Base-by-base conservation (phyloP, 192 early-diverging fungal species). In the Mortierella claussenii region DNA sequence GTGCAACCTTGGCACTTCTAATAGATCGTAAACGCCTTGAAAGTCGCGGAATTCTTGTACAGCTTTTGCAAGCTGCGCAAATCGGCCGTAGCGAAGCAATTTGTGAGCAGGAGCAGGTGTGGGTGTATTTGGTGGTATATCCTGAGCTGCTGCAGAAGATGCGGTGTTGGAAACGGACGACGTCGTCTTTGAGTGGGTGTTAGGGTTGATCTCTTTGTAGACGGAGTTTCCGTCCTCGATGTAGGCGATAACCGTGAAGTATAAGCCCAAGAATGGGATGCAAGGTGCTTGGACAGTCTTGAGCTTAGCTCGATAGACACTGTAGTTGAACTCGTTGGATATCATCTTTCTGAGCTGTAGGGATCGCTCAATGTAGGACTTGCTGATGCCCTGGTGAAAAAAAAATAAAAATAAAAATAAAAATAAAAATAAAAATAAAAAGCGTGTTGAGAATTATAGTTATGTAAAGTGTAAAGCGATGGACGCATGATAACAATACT, bases 1-100 rank as follows among this genome's bases (percentile, higher is more conserved):
- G 32, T 68, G 79, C 5, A 83, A 18, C 8, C 80, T 53, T 1
- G 73, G 73, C 1, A 83, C 82, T 46, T 79, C 78, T 17, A 60
- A 23, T 33, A 86, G 61, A 34, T 75, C 68, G 42, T 76, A 76
- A 3, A 42, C 15, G n/a, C 64, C 64, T 15, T 76, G 73, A 32
- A 76, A 62, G 20, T 61, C 64, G 4, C 64, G 50, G 33, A 76
- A 62, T 44, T 76, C 64, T 50, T 76, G 73, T 2, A 76, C 73
- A 3, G 51, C 36, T 31, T 55, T 66, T 24, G 73, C 58, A 0
- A 76, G 47, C 21, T 67, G 57, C 23, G 40, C 54, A 46, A 76
- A 76, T 20, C 73, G 73, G 12, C 64, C 64, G n/a, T 67, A 76
- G 1, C 73, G 63, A 3, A 76, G 54, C 3, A 76, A 56, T 15